Conservation (phyloP, 257 asterid genomes). For the Oldenlandia corymbosa region DNA sequence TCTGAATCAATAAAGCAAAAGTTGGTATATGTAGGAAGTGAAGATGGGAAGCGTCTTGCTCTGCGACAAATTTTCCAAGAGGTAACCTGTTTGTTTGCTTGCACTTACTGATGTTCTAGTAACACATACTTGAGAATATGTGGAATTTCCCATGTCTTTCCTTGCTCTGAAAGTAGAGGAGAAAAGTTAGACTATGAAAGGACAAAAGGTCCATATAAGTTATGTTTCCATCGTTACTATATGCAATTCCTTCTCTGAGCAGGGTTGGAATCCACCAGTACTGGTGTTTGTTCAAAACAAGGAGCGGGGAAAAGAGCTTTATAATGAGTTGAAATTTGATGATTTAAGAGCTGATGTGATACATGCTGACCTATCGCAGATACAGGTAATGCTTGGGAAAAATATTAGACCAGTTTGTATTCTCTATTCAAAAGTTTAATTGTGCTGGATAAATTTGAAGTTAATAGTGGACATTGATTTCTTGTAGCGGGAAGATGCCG, state of each 20-base stretch:
- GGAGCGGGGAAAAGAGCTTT: constrained; percentile 76
- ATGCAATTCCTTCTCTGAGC: constrained; percentile 10
- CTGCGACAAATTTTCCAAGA: constrained; percentile 85
- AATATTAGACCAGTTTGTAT: background rate
- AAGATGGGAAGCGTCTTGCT: constrained; percentile 92
- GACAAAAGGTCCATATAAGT: background rate
- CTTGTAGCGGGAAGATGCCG: constrained; percentile 68
- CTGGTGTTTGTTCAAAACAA: constrained; percentile 84
- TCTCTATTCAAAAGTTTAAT: background rate
- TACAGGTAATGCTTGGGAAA: constrained; percentile 37
- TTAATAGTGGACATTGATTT: background rate
- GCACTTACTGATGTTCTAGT: background rate
- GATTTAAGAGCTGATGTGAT: constrained; percentile 69
- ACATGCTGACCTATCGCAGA: constrained; percentile 67
- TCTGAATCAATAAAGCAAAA: constrained; percentile 79
- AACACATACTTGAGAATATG: background rate
- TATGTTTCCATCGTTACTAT: background rate
- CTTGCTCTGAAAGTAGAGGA: background rate
- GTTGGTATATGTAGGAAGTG: constrained; percentile 82
- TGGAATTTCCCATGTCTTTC: background rate
- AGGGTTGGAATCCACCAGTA: constrained; percentile 84
- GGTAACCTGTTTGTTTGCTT: constrained; percentile 35
- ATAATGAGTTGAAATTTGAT: constrained; percentile 58
- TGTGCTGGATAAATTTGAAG: background rate
- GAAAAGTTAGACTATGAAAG: background rate